phyloP scores from a whole-genome alignment of 139 green algal species.

The Microglena sp. region DNA sequence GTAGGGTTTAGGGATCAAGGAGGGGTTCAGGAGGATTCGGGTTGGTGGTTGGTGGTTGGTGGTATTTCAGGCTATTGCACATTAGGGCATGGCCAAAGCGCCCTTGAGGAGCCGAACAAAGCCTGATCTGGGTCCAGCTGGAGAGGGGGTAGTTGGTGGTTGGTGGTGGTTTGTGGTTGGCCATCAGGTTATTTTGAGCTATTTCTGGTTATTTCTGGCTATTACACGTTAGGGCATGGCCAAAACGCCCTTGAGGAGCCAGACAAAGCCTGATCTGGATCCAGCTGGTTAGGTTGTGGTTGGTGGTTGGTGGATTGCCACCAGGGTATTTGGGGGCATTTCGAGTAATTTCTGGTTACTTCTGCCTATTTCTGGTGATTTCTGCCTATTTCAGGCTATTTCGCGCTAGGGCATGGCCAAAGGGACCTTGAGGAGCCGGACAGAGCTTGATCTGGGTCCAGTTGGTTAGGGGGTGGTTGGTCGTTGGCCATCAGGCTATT shows the following conservation, averaged over 20 bases:
- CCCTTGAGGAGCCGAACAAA: conserved; percentile 25
- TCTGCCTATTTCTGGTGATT: background rate
- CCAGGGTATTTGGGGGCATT: background rate
- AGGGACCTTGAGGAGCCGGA: conserved; percentile 26
- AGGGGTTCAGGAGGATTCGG: no score
- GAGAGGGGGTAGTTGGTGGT: background rate
- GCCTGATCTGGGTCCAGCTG: conserved; percentile 47
- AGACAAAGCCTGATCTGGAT: conserved; percentile 40
- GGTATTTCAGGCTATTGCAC: no score
- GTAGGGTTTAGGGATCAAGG: no score
- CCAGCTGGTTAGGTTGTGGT: conserved; percentile 19
- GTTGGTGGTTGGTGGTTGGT: no score
- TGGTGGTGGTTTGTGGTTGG: background rate
- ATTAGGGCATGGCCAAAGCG: conserved; percentile 48
- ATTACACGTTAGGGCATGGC: background rate
- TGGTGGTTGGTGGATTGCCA: background rate
- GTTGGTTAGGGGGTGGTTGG: no score
- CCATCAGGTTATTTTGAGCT: background rate
- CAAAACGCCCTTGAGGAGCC: conserved; percentile 35
- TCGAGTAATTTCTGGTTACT: no score
- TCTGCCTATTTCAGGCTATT: background rate
- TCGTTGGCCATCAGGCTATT: no score
- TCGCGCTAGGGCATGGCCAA: conserved; percentile 10
- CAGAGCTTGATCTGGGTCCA: conserved; percentile 53
- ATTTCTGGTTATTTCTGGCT: background rate